phyloP scores from a whole-genome alignment of 2,329 filamentous ascomycete species.

The Colletotrichum gigasporum region DNA sequence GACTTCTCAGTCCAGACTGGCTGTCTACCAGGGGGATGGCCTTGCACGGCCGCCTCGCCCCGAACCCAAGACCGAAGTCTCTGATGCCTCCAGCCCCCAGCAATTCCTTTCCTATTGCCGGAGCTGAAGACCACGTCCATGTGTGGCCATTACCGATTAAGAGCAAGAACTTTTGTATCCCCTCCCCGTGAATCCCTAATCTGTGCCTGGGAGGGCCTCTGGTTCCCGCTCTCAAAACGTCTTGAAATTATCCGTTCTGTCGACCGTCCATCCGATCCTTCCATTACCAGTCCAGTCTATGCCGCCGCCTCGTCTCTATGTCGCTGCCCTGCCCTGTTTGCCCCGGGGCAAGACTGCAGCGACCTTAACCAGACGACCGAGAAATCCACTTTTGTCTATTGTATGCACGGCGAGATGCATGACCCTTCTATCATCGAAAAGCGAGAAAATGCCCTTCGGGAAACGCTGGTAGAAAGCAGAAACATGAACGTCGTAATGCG shows the following conservation, averaged over 20 bases:
- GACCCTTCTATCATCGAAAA: conserved; percentile 48
- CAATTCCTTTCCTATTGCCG: conserved; percentile 30
- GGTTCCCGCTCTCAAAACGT: conserved; percentile 45
- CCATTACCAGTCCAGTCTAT: conserved; percentile 35
- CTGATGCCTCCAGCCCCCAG: conserved; percentile 37
- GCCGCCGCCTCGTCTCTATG: conserved; percentile 36
- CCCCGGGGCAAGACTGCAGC: conserved; percentile 37
- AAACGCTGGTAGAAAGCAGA: conserved; percentile 45
- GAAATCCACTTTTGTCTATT: conserved; percentile 76
- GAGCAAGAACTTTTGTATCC: conserved; percentile 39
- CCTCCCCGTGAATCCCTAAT: conserved; percentile 46
- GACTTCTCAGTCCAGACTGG: conserved; percentile 54
- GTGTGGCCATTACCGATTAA: conserved; percentile 35
- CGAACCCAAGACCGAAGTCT: conserved; percentile 46
- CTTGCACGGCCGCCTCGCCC: conserved; percentile 39
- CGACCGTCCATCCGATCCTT: conserved; percentile 33
- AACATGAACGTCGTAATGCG: conserved; percentile 43
- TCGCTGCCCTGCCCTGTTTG: conserved; percentile 37
- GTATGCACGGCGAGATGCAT: conserved; percentile 47
- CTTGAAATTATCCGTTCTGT: conserved; percentile 31
- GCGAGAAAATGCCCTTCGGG: conserved; percentile 46
- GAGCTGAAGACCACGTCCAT: conserved; percentile 33
- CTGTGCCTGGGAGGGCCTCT: conserved; percentile 47
- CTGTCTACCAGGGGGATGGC: conserved; percentile 41
- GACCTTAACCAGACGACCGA: conserved; percentile 63